Evolutionary conservation across 2,329 filamentous ascomycete genomes (phyloP), one percentile per base, ranked within the genome.

Genomic region (Fusarium protoensiforme): DNA sequence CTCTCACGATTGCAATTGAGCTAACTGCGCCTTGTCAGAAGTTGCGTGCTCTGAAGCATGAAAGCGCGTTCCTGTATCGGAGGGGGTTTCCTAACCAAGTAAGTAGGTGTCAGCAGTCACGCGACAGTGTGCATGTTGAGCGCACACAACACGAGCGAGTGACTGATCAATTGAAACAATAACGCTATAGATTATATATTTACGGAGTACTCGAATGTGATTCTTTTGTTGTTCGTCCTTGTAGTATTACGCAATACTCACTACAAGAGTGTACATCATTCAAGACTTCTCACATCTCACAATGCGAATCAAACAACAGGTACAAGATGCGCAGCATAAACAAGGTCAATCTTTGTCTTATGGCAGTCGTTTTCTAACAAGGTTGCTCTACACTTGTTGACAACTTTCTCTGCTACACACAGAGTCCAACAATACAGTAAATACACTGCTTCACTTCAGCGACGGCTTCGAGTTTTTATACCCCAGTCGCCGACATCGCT

Each of bases 401-500:
- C 5, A 8, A 18, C 16, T 18, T 43, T 7, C 5, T 27, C 18
- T 27, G 41, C 14, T 27, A 27, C 22, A 46, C 22, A 46, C 22
- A 46, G 10, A 6, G 22, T 43, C 41, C 7, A 24, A 7, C 13
- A 22, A 22, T 22, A 24, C 9, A 16, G 14, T 43, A 10, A 7
- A 4, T 24, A 24, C 24, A 24, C 11, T 20, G 39, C 39, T 48
- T 48, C 18, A 18, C 10, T 29, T 51, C 7, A 31, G 27, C 11
- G 20, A 31, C 11, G 8, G 13, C n/a, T 38, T 7, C n/a, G 9
- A 56, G 33, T 56, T 56, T 35, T 16, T 16, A 36, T n/a, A 36
- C 22, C 51, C 31, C 31, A 56, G 18, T 18, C 39, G 60, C 69
- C 69, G 65, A 69, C 41, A 72, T 65, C 69, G 59, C 69, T 72